These are phyloP conservation scores for Linnemannia exigua DNA, from an alignment of 192 early-diverging fungal genomes.

Conservation along the genomic window DNA sequence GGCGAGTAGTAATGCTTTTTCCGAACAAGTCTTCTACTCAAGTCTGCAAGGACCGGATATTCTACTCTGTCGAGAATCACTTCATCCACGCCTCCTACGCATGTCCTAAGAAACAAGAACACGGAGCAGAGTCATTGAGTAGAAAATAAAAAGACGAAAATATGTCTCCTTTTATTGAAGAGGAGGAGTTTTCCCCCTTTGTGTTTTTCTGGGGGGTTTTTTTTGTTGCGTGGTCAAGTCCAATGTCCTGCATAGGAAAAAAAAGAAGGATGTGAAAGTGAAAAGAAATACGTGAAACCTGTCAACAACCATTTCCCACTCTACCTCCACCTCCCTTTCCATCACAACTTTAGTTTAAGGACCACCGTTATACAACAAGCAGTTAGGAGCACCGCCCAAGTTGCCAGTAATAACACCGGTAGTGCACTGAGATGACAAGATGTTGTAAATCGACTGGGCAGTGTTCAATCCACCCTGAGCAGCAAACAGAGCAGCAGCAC, in stretches of 20 bases:
- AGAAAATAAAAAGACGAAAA: not conserved
- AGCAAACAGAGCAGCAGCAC: constrained; percentile 75
- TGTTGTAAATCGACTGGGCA: constrained; percentile 62
- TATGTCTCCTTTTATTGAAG: too few species aligned
- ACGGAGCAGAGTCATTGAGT: too few species aligned
- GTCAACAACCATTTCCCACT: not conserved
- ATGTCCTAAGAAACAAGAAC: too few species aligned
- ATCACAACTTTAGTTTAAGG: constrained; percentile 6
- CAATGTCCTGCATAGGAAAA: too few species aligned
- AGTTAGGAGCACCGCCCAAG: constrained; percentile 28
- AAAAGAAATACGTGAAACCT: not conserved
- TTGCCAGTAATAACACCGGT: constrained; percentile 58
- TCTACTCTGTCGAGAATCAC: too few species aligned
- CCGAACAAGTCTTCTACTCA: too few species aligned
- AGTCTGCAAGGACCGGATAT: too few species aligned
- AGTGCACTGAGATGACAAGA: constrained; percentile 59
- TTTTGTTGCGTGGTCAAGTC: too few species aligned
- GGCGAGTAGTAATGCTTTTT: too few species aligned
- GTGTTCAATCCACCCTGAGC: constrained; percentile 49
- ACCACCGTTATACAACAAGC: constrained; percentile 37
- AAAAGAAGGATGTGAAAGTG: not conserved
- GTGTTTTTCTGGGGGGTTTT: too few species aligned
- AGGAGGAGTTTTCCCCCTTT: too few species aligned
- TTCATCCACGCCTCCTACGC: too few species aligned
- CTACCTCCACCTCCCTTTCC: not conserved